A percentile compares a stretch with the other conserved stretches of the same genome.
These are phyloP conservation scores for Oehlia diaphana DNA, from an alignment of 192 early-diverging fungal species.

Conservation along the genomic window DNA sequence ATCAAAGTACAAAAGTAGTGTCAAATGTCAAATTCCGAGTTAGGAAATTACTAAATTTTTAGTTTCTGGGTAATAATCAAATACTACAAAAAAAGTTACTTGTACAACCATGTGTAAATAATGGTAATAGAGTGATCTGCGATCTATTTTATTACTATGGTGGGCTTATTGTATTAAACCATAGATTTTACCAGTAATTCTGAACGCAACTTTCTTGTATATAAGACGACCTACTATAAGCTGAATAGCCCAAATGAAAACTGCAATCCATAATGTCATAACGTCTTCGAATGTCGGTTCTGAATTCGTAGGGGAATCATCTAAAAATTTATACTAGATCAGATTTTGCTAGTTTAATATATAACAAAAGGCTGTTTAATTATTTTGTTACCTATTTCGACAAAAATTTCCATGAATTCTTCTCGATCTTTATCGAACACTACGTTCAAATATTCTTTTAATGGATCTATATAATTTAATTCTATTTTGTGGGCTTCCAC, in stretches of 20 bases:
- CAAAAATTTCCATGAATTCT: slow-evolving; percentile 12
- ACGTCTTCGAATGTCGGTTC: slow-evolving; percentile 28
- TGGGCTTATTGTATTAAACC: neutral
- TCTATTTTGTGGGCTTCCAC: neutral
- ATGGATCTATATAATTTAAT: slow-evolving; percentile 23
- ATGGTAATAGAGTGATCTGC: no score
- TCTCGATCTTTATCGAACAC: slow-evolving; percentile 4
- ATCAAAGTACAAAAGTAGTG: no score
- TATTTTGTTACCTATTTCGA: slow-evolving; percentile 6
- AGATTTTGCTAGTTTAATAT: neutral
- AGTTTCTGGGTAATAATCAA: no score
- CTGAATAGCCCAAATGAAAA: slow-evolving; percentile 16
- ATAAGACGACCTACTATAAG: neutral
- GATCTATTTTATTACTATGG: no score
- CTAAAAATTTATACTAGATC: neutral
- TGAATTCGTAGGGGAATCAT: neutral
- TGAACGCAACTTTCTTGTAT: neutral
- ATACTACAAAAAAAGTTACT: no score
- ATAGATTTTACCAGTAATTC: slow-evolving; percentile 11
- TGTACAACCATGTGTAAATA: no score
- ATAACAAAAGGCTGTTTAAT: neutral
- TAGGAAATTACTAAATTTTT: no score
- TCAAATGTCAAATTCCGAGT: no score
- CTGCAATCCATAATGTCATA: slow-evolving; percentile 19
- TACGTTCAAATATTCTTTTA: slow-evolving; percentile 26